Evolutionary conservation across 305 asterid species (phyloP).

Genomic region (Rubia tinctorum): DNA sequence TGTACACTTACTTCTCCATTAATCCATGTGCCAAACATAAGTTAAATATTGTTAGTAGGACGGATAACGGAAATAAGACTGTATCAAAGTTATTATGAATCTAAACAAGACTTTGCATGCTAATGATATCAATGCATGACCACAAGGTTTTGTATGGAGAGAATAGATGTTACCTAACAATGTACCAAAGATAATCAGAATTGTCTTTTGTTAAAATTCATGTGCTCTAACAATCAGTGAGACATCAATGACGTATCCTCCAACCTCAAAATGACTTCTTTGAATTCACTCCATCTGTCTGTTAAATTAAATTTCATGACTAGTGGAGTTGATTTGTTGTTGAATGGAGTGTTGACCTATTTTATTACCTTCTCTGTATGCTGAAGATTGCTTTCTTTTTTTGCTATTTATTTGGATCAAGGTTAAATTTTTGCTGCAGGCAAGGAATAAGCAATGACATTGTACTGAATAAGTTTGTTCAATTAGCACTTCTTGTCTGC

Average conservation of each 20-base stretch:
- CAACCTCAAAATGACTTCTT: slow-evolving; percentile 46
- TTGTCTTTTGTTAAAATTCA: too few relatives aligned
- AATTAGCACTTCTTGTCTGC: not conserved
- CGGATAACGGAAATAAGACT: too few relatives aligned
- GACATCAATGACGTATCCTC: slow-evolving; percentile 44
- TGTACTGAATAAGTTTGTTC: not conserved
- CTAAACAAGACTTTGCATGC: too few relatives aligned
- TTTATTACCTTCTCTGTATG: not conserved
- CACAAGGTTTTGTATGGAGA: too few relatives aligned
- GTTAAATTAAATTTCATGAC: slow-evolving; percentile 39
- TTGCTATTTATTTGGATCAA: not conserved
- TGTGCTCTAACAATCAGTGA: slow-evolving; percentile 61
- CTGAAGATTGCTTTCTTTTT: slow-evolving; percentile 6
- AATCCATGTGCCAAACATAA: too few relatives aligned
- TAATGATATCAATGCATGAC: not conserved
- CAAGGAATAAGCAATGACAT: not conserved
- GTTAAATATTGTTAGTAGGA: too few relatives aligned
- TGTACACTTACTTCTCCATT: too few relatives aligned
- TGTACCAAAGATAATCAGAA: too few relatives aligned
- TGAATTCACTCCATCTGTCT: slow-evolving; percentile 55
- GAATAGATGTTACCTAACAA: too few relatives aligned
- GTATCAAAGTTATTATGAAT: too few relatives aligned
- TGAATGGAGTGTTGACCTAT: slow-evolving; percentile 46
- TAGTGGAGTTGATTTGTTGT: slow-evolving; percentile 39
- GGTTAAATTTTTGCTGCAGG: not conserved